Evolutionary conservation across 2,329 filamentous ascomycete genomes (phyloP), one percentile per base, ranked within the genome.

Genomic region (Colletotrichum tamarilloi): DNA sequence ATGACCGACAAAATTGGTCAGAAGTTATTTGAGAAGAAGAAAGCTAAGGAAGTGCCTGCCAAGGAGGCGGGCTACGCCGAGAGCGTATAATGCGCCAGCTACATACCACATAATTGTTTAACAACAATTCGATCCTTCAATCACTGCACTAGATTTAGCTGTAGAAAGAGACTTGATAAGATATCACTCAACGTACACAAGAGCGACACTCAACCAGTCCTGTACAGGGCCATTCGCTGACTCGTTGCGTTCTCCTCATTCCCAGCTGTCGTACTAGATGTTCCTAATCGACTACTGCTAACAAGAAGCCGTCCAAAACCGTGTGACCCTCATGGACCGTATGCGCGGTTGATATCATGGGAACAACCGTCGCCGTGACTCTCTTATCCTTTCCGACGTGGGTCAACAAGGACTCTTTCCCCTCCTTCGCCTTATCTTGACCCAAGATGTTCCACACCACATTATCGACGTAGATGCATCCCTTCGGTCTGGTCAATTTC

Each of bases 391-490:
- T 76, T 0, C 78, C 78, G 3, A 78, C 67, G 38, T 74, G 74
- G 1, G 76, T 75, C 28, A 79, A n/a, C 6, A 79, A 67, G 0
- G 76, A 76, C 5, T 78, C 71, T 7, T 71, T 70, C 0, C 63
- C 66, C 4, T 42, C 72, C 32, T 70, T 58, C 8, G 55, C n/a
- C 5, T 55, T n/a, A 2, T 22, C 62, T 9, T 38, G 53, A 16
- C 55, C 24, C 24, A 77, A 69, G 8, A 57, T 28, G 22, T 67
- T 62, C 65, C 67, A 87, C 70, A 89, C 85, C 3, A 88, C 84
- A 77, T 89, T 88, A 77, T 90, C 87, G 2, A 89, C 83, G 55
- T 85, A 84, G 32, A 90, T 81, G 9, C 78, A 81, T 0, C 84
- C 84, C 0, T 83, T 81, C 1, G 77, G 75, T n/a, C 82, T 80